Base-by-base conservation (phyloP, 345 rosid genomes). In the Leavenworthia alabamica region DNA sequence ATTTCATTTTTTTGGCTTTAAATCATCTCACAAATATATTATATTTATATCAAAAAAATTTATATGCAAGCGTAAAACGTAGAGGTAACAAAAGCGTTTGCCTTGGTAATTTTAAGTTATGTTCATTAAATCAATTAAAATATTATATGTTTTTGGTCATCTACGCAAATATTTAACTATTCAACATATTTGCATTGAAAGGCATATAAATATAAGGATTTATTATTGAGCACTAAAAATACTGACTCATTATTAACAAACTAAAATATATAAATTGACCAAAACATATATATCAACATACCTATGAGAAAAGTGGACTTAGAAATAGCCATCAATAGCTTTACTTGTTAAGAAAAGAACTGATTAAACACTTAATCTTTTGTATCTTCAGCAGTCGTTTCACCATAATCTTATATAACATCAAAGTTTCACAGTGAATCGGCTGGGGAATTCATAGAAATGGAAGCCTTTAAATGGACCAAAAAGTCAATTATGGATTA, bases 351-450 rank as follows among this genome's bases (percentile, higher is more conserved):
- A 7, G 27, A 13, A 26, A 49, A 12, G 5, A 40, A 39, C 26
- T 43, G 62, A 43, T 26, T 8, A 35, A 46, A 15, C 8, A 26
- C 10, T 12, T 65, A 46, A 59, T 8, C 14, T 56, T 55, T 45
- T 46, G 46, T 4, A 27, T 46, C 32, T 56, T 66, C 23, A 10
- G 49, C 26, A 37, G 5, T 47, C 42, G 17, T 19, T 56, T 16
- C 33, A 39, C 71, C 41, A 46, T 28, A 47, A 12, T 28, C 40
- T 24, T 45, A 20, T 44, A 62, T n/a, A 52, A 53, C 61, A 43
- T 26, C 44, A 42, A 49, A 20, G 11, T 29, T 36, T 15, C 33
- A 14, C 3, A 41, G 43, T 52, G 50, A 39, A 6, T 62, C 48
- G 29, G 41, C 58, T 1, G 27, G 24, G 20, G 11, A 52, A 19